These are phyloP conservation scores for Suhomyces vadensis DNA, from an alignment of 805 yeast genomes.

Conservation along the genomic window DNA sequence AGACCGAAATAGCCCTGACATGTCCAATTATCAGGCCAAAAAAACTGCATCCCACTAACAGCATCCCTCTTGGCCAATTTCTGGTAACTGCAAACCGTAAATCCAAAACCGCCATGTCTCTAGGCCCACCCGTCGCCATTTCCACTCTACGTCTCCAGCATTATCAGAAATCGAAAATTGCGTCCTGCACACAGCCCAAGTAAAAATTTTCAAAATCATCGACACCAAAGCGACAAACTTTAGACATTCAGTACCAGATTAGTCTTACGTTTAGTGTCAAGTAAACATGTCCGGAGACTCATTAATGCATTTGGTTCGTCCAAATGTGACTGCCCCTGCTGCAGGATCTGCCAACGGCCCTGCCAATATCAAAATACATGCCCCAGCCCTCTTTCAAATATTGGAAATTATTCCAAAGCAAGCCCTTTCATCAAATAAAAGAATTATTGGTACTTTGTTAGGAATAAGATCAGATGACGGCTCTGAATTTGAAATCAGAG, in stretches of 20 bases:
- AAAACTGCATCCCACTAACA: no score
- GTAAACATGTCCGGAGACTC: conserved; percentile 24
- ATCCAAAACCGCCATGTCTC: no score
- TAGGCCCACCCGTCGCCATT: no score
- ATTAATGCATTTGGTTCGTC: conserved; percentile 51
- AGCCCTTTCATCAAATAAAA: conserved; percentile 40
- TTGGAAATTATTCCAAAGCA: conserved; percentile 68
- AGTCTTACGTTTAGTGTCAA: not conserved
- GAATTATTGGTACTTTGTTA: conserved; percentile 79
- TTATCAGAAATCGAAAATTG: no score
- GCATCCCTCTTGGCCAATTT: no score
- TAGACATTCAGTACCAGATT: not conserved
- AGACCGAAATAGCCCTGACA: no score
- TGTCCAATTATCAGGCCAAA: no score
- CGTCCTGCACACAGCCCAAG: not conserved
- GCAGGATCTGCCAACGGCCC: conserved; percentile 49
- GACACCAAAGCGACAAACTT: not conserved
- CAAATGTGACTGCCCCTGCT: conserved; percentile 50
- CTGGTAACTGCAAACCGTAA: no score
- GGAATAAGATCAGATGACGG: conserved; percentile 87
- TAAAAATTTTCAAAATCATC: conserved; percentile 5
- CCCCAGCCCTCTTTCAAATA: conserved; percentile 73
- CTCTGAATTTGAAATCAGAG: conserved; percentile 66
- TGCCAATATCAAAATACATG: conserved; percentile 56
- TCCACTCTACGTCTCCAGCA: no score